Conservation (phyloP, 2,329 filamentous ascomycete species). For the Cyphellophora europaea region DNA sequence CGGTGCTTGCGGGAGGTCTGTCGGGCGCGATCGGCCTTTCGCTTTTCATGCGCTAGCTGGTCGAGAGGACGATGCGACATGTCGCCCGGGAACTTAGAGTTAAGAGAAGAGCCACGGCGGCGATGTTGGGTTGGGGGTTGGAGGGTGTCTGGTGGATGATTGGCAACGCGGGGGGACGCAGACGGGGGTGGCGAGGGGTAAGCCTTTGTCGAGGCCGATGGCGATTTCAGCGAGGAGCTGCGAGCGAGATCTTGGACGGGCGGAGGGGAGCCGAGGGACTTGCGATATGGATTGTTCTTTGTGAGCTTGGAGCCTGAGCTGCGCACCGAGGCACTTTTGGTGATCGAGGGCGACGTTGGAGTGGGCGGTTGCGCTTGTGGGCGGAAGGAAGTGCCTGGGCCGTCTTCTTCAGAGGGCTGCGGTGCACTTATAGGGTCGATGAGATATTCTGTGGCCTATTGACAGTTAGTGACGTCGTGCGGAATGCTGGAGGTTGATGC, state of each 20-base stretch:
- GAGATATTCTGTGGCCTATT: constrained; percentile 55
- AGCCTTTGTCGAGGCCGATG: constrained; percentile 12
- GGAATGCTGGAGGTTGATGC: constrained; percentile 1
- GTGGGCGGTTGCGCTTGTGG: constrained; percentile 5
- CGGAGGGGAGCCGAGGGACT: constrained; percentile 7
- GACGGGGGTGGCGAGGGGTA: constrained; percentile 47
- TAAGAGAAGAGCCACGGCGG: constrained; percentile 36
- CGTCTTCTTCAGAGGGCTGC: constrained; percentile 59
- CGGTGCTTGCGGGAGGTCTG: constrained; percentile 58
- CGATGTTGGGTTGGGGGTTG: constrained; percentile 27
- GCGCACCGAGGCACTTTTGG: constrained; percentile 3
- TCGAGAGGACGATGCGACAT: constrained; percentile 17
- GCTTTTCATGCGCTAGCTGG: constrained; percentile 14
- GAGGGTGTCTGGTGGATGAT: constrained; percentile 27
- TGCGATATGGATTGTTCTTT: constrained; percentile 18
- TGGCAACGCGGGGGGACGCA: constrained; percentile 38
- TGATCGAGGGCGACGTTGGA: constrained; percentile 5
- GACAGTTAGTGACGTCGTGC: constrained; percentile 2
- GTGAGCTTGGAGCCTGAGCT: constrained; percentile 8
- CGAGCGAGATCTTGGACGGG: constrained; percentile 8
- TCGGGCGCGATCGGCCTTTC: constrained; percentile 44
- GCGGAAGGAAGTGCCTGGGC: constrained; percentile 49
- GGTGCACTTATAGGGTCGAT: constrained; percentile 61
- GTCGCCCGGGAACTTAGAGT: constrained; percentile 16
- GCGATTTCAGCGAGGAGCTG: constrained; percentile 5